Evolutionary conservation across 1,284 basidiomycete genomes (phyloP).

Genomic region (Trametes versicolor): DNA sequence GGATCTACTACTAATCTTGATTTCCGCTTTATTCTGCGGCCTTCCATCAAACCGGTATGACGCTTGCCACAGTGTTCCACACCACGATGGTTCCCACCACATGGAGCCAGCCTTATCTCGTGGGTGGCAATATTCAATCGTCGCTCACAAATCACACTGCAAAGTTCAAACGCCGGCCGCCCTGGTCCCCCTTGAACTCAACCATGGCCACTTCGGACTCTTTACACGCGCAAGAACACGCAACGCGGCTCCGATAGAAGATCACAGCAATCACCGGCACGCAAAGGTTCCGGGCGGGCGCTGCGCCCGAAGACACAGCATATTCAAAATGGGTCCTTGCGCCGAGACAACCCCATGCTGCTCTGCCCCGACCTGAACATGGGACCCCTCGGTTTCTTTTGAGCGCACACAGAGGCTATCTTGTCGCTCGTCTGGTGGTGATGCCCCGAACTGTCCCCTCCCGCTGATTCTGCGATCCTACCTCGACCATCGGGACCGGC

Average conservation of each 20-base stretch:
- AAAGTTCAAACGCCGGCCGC: too few relatives aligned
- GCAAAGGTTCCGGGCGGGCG: constrained; percentile 2
- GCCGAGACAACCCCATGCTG: constrained; percentile 12
- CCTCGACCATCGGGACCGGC: constrained; percentile 3
- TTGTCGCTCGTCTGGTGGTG: not conserved
- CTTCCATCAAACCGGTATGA: too few relatives aligned
- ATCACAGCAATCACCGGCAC: not conserved
- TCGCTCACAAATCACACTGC: too few relatives aligned
- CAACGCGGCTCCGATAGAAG: not conserved
- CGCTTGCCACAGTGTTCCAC: too few relatives aligned
- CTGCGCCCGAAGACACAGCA: constrained; percentile 17
- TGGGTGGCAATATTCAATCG: too few relatives aligned
- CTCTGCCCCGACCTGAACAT: not conserved
- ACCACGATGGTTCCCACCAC: too few relatives aligned
- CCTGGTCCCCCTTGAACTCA: too few relatives aligned
- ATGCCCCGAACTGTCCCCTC: constrained; percentile 5
- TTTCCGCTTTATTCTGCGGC: too few relatives aligned
- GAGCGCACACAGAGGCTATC: not conserved
- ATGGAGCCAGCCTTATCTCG: too few relatives aligned
- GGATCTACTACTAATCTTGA: too few relatives aligned
- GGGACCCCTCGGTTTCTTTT: not conserved
- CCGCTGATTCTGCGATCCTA: constrained; percentile 13
- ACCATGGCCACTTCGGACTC: too few relatives aligned
- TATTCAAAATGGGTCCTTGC: not conserved
- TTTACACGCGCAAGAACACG: too few relatives aligned